phyloP scores from a whole-genome alignment of 2,329 filamentous ascomycete species.

The Cryphonectria parasitica region DNA sequence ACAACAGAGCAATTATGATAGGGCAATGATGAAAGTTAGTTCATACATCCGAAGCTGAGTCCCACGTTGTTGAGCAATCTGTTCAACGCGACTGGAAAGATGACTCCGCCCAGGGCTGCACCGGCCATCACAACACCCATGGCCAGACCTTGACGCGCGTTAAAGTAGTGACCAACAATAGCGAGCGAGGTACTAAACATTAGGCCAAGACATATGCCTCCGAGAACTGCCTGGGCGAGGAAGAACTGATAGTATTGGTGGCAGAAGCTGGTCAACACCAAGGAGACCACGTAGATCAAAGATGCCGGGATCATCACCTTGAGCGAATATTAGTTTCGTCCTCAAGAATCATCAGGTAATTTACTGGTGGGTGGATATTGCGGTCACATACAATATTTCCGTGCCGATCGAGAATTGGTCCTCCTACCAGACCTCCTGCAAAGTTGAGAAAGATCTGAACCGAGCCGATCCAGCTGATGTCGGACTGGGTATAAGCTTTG shows the following conservation, averaged over 20 bases:
- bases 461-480: slow-evolving; percentile 29
- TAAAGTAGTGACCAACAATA: slow-evolving; percentile 35
- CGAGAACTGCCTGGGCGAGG: slow-evolving; percentile 27
- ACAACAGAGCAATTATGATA: too few relatives aligned
- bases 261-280: slow-evolving; percentile 28
- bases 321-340: neutral
- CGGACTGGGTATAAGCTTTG: slow-evolving; percentile 26
- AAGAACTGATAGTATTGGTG: slow-evolving; percentile 30
- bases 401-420: slow-evolving; percentile 26
- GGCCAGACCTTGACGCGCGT: slow-evolving; percentile 32
- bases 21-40: neutral
- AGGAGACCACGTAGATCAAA: slow-evolving; percentile 25
- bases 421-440: slow-evolving; percentile 25
- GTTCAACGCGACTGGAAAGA: slow-evolving; percentile 31
- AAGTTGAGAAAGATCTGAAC: slow-evolving; percentile 30
- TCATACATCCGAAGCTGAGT: slow-evolving; percentile 29
- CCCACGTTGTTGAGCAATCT: slow-evolving; percentile 27
- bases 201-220: slow-evolving; percentile 40
- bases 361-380: neutral
- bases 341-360: neutral
- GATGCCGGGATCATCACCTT: slow-evolving; percentile 27
- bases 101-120: slow-evolving; percentile 32
- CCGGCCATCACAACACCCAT: slow-evolving; percentile 33
- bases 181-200: slow-evolving; percentile 40
- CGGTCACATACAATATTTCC: slow-evolving; percentile 21